A percentile compares a stretch with the other conserved stretches of the same genome.
phyloP scores from a whole-genome alignment of 352 stramenopile genomes.

The Phytophthora megakarya region DNA sequence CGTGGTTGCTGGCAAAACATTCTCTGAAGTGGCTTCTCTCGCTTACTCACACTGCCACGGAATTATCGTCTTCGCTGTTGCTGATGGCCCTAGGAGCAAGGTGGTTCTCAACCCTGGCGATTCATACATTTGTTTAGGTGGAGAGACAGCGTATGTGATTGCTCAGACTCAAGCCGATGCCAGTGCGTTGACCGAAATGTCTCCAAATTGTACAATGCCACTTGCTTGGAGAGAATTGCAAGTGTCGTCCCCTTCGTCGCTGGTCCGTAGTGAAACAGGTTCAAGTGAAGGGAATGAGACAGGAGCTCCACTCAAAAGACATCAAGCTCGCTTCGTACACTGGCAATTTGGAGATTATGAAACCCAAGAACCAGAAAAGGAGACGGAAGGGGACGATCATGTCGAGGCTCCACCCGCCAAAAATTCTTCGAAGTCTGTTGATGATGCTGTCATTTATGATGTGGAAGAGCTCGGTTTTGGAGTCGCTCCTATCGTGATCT shows the following conservation, averaged over 20 bases:
- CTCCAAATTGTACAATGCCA: constrained; percentile 32
- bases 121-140: constrained; percentile 70
- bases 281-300: constrained; percentile 20
- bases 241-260: constrained; percentile 32
- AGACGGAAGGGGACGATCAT: constrained; percentile 25
- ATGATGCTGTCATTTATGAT: constrained; percentile 62
- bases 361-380: constrained; percentile 34
- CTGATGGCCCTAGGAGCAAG: constrained; percentile 38
- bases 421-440: constrained; percentile 19
- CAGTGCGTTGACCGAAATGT: constrained; percentile 37
- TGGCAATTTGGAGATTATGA: constrained; percentile 38
- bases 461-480: constrained; percentile 55
- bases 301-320: constrained; percentile 25
- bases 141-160: constrained; percentile 78
- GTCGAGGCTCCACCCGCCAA: constrained; percentile 11
- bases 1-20: constrained; percentile 71
- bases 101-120: constrained; percentile 83
- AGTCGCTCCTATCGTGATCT: constrained; percentile 71
- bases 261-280: constrained; percentile 33
- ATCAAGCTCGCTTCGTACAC: constrained; percentile 35
- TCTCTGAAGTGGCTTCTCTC: constrained; percentile 78
- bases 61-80: constrained; percentile 80
- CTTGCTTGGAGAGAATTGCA: constrained; percentile 43
- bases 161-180: constrained; percentile 54
- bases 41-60: constrained; percentile 76